A percentile compares a stretch with the other conserved stretches of the same genome.
phyloP scores from a whole-genome alignment of 108 stramenopile genomes.

The Cylindrotheca fusiformis region DNA sequence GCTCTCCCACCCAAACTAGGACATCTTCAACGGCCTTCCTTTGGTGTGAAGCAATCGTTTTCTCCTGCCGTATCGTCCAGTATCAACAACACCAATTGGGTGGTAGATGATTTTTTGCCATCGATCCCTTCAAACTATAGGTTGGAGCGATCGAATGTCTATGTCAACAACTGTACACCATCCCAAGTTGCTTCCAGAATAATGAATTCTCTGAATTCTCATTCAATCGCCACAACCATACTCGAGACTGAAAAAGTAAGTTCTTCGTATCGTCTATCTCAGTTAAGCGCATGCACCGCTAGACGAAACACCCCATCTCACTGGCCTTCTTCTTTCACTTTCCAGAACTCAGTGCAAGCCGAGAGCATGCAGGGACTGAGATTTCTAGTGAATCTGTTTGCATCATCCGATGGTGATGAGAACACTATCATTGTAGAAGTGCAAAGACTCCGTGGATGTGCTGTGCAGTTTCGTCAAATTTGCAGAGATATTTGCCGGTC shows the following conservation, averaged over 20 bases:
- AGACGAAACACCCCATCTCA: background rate
- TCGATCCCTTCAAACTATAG: conserved; percentile 16
- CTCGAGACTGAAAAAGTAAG: conserved; percentile 18
- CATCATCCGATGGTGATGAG: background rate
- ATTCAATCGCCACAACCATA: conserved; percentile 2
- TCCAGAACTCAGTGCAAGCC: conserved; percentile 17
- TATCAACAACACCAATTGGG: background rate
- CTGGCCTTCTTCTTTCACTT: no score
- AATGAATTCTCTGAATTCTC: conserved; percentile 1
- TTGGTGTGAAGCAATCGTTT: background rate
- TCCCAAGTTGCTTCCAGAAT: conserved; percentile 23
- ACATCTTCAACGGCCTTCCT: background rate
- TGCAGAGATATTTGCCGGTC: conserved; percentile 18
- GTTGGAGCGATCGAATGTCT: conserved; percentile 24
- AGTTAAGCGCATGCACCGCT: background rate
- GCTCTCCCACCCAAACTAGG: background rate
- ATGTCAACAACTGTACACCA: conserved; percentile 12
- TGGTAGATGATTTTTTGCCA: background rate
- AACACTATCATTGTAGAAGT: conserved; percentile 30
- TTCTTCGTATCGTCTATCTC: background rate
- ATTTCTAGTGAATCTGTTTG: conserved; percentile 15
- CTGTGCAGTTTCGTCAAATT: conserved; percentile 19
- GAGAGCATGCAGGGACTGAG: conserved; percentile 18
- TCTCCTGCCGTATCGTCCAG: background rate
- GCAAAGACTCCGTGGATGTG: conserved; percentile 21